Evolutionary conservation across 1,284 basidiomycete species (phyloP).

Genomic region (Melampsora larici-populina): DNA sequence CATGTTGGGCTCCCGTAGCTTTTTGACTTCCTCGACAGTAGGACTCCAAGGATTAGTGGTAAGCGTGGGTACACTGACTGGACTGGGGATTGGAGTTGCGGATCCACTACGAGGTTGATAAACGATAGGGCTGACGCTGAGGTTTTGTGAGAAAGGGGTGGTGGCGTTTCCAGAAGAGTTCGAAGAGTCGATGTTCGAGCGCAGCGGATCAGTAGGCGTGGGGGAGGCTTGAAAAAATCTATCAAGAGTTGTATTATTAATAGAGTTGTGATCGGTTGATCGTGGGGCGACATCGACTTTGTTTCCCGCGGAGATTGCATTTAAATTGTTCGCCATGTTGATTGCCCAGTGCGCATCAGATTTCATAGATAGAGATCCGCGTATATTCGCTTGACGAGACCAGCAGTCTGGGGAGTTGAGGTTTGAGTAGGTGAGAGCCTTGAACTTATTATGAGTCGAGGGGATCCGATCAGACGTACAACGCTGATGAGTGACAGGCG

Average conservation of each 20-base stretch:
- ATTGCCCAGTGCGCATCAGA: slow-evolving; percentile 22
- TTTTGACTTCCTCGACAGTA: slow-evolving; percentile 38
- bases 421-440: slow-evolving; percentile 25
- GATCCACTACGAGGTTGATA: neutral
- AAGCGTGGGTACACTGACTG: slow-evolving; percentile 29
- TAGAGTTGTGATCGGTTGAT: slow-evolving; percentile 3
- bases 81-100: slow-evolving; percentile 9
- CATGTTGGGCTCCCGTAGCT: slow-evolving; percentile 38
- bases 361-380: slow-evolving; percentile 36
- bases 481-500: slow-evolving; percentile 26
- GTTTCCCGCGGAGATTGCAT: neutral
- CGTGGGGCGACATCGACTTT: neutral
- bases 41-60: slow-evolving; percentile 39
- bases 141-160: neutral
- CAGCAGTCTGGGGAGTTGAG: slow-evolving; percentile 14
- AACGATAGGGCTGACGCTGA: neutral
- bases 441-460: slow-evolving; percentile 13
- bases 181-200: slow-evolving; percentile 22
- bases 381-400: slow-evolving; percentile 27
- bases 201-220: slow-evolving; percentile 10
- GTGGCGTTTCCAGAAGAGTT: slow-evolving; percentile 18
- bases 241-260: slow-evolving; percentile 6
- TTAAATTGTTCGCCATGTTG: neutral
- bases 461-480: slow-evolving; percentile 32
- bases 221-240: slow-evolving; percentile 15